Evolutionary conservation across 371 early-diverging fungal genomes (phyloP).

Genomic region (Umbelopsis sp.): DNA sequence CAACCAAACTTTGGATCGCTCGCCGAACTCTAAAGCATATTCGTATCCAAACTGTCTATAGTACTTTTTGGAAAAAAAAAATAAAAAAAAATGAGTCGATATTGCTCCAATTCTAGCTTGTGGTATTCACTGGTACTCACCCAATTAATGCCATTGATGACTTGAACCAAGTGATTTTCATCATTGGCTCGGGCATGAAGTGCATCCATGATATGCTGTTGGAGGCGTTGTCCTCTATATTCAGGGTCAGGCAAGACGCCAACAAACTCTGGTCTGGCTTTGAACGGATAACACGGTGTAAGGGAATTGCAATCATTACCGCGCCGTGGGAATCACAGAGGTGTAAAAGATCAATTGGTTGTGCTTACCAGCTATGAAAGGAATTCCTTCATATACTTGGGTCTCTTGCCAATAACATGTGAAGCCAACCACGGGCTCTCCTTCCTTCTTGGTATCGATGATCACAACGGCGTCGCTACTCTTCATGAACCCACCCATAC

Average conservation of each 20-base stretch:
- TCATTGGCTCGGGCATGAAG: conserved; percentile 87
- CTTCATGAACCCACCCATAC: not conserved
- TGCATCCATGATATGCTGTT: conserved; percentile 66
- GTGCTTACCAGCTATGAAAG: not conserved
- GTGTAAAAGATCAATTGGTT: not conserved
- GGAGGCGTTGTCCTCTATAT: not conserved
- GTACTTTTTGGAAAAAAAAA: not conserved
- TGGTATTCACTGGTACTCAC: not conserved
- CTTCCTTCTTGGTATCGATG: not conserved
- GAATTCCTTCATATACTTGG: conserved; percentile 4
- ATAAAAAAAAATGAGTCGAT: not conserved
- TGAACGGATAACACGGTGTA: not conserved
- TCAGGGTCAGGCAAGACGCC: not conserved
- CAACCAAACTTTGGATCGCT: not conserved
- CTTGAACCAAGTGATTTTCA: conserved; percentile 78
- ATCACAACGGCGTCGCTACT: not conserved
- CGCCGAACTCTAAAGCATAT: not conserved
- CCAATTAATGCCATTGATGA: conserved; percentile 5
- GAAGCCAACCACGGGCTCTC: not conserved
- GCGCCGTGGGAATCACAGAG: not conserved
- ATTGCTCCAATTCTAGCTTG: too few relatives aligned
- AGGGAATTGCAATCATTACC: not conserved
- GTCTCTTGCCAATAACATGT: conserved; percentile 7
- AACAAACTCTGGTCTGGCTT: conserved; percentile 11
- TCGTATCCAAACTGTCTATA: conserved; percentile 15